Percentiles rank a stretch among this genome's conserved stretches.
Conservation (phyloP, 441 rosid genomes). For the Erysimum cheiri region DNA sequence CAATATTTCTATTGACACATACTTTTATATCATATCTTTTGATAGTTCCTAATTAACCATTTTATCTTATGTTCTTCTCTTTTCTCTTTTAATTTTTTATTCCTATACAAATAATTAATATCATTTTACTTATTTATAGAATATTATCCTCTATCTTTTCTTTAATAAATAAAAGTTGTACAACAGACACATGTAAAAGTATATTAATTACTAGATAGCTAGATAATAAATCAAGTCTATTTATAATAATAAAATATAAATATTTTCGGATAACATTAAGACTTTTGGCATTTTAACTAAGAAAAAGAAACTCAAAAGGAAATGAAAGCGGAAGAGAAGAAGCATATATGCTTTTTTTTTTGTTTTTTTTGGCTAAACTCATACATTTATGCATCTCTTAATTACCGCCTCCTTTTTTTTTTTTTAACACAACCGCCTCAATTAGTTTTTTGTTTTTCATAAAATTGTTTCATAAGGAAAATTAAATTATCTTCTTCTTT, state of each 20-base stretch:
- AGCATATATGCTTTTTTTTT: not conserved
- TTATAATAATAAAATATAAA: not conserved
- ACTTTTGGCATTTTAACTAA: slow-evolving; percentile 3
- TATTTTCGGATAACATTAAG: not conserved
- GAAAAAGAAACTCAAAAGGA: not conserved
- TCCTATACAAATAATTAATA: not conserved
- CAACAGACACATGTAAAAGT: not conserved
- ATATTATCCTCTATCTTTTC: not conserved
- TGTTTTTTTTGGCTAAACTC: no score
- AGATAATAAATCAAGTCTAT: not conserved
- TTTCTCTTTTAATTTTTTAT: not conserved
- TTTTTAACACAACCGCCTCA: no score
- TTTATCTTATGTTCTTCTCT: not conserved
- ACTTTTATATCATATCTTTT: not conserved
- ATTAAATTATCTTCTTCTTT: not conserved
- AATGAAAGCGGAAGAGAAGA: not conserved
- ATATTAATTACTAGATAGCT: not conserved
- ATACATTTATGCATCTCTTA: slow-evolving; percentile 15
- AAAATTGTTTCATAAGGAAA: not conserved
- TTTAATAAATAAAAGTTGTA: not conserved
- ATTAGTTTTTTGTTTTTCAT: not conserved
- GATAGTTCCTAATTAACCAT: not conserved
- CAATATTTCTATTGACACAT: not conserved
- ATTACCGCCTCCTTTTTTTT: not conserved
- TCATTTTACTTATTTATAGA: not conserved